phyloP scores from a whole-genome alignment of 192 early-diverging fungal genomes.

The Pilobolus umbonatus region DNA sequence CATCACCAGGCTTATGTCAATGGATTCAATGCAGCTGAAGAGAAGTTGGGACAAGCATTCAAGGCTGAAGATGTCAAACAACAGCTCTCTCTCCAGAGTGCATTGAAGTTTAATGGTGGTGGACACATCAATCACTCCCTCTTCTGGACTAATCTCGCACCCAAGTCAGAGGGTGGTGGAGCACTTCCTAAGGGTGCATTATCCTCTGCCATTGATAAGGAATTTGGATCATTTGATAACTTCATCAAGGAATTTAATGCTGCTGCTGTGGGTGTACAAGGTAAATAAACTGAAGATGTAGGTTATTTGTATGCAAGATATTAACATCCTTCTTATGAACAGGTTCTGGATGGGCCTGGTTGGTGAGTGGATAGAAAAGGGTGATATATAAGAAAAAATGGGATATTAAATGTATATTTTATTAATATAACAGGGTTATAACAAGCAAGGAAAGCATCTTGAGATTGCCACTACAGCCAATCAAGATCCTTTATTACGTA shows the following conservation, averaged over 20 bases:
- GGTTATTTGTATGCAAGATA: conserved; percentile 2
- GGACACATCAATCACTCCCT: conserved; percentile 89
- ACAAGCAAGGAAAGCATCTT: conserved; percentile 68
- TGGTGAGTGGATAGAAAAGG: conserved; percentile 52
- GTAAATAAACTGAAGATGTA: conserved; percentile 15
- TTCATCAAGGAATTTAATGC: conserved; percentile 75
- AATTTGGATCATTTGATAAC: conserved; percentile 82
- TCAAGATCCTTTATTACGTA: conserved; percentile 72
- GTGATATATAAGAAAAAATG: too few relatives aligned
- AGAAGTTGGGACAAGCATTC: conserved; percentile 75
- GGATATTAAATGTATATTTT: too few relatives aligned
- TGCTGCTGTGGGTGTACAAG: conserved; percentile 80
- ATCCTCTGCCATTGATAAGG: conserved; percentile 65
- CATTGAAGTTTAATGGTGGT: conserved; percentile 91
- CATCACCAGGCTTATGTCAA: conserved; percentile 93
- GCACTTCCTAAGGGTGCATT: conserved; percentile 67
- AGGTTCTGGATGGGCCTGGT: conserved; percentile 95
- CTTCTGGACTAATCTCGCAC: conserved; percentile 93
- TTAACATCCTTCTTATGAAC: conserved; percentile 9
- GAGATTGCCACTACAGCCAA: conserved; percentile 87
- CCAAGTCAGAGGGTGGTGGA: conserved; percentile 75
- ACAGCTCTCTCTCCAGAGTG: conserved; percentile 73
- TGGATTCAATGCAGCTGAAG: conserved; percentile 85
- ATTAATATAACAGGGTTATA: conserved; percentile 65
- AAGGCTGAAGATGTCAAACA: conserved; percentile 63